Conservation (phyloP, 441 rosid genomes). For the Adansonia gregorii region DNA sequence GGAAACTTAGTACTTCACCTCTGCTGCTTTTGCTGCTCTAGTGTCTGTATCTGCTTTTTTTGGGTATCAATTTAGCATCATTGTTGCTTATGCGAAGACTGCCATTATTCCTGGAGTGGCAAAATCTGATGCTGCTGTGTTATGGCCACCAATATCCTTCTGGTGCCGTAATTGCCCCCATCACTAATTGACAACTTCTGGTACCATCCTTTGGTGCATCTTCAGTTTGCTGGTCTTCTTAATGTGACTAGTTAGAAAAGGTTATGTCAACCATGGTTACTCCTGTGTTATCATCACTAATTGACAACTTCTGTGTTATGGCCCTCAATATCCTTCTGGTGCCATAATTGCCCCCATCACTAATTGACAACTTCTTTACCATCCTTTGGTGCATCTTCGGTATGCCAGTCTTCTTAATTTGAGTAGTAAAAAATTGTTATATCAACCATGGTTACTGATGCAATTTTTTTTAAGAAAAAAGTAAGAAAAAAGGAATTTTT, state of each 20-base stretch:
- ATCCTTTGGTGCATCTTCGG: background rate
- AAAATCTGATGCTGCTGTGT: background rate
- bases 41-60: background rate
- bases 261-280: background rate
- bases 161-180: background rate
- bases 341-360: background rate
- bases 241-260: background rate
- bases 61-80: background rate
- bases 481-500: background rate
- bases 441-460: background rate
- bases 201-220: background rate
- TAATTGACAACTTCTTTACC: background rate
- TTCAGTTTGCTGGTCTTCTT: background rate
- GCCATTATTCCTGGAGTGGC: background rate
- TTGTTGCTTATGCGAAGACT: background rate
- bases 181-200: background rate
- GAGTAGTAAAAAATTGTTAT: background rate
- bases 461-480: background rate
- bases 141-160: background rate
- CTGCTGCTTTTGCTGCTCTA: background rate
- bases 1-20: slow-evolving; percentile 9
- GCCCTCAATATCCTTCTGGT: background rate
- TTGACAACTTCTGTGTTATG: too few species aligned
- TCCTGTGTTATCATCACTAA: too few species aligned
- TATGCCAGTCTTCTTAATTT: background rate